Conservation (phyloP, 345 rosid species). For the Arabidopsis suecica region DNA sequence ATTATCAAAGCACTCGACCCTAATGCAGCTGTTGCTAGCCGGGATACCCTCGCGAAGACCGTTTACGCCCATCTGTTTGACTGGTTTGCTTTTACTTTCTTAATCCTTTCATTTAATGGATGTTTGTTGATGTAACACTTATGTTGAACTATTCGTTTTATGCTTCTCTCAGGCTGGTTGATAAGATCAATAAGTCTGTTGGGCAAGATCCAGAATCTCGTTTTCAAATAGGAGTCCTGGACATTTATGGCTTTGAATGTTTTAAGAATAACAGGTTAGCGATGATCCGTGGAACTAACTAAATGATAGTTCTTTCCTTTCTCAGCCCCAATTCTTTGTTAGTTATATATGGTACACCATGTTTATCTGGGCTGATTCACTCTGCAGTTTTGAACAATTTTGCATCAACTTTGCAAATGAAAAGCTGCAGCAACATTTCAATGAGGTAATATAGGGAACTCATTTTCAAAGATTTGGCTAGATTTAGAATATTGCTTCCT, state of each 20-base stretch:
- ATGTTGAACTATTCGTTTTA: slow-evolving; percentile 25
- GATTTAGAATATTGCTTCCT: slow-evolving; percentile 21
- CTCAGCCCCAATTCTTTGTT: slow-evolving; percentile 8
- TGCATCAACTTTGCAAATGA: slow-evolving; percentile 99
- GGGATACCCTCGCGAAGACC: slow-evolving; percentile 96
- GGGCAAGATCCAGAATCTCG: slow-evolving; percentile 84
- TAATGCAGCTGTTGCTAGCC: slow-evolving; percentile 90
- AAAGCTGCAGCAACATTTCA: slow-evolving; percentile 98
- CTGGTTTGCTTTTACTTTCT: slow-evolving; percentile 62
- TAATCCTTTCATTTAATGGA: slow-evolving; percentile 19
- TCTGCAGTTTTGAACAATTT: slow-evolving; percentile 94
- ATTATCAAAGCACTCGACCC: slow-evolving; percentile 91
- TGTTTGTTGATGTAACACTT: slow-evolving; percentile 23
- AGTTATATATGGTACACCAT: slow-evolving; percentile 14
- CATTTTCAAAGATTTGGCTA: slow-evolving; percentile 8
- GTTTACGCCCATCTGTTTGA: slow-evolving; percentile 93
- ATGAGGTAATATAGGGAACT: slow-evolving; percentile 66
- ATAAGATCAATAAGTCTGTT: slow-evolving; percentile 87
- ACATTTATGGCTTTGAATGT: slow-evolving; percentile 98
- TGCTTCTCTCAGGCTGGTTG: slow-evolving; percentile 75
- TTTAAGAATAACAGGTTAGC: slow-evolving; percentile 83
- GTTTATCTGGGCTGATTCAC: slow-evolving; percentile 32
- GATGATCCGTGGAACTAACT: slow-evolving; percentile 20
- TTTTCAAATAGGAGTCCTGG: slow-evolving; percentile 89
- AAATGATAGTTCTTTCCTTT: slow-evolving; percentile 9